These are phyloP conservation scores for Euphorbia tirucalli DNA, from an alignment of 345 rosid species.

Conservation along the genomic window DNA sequence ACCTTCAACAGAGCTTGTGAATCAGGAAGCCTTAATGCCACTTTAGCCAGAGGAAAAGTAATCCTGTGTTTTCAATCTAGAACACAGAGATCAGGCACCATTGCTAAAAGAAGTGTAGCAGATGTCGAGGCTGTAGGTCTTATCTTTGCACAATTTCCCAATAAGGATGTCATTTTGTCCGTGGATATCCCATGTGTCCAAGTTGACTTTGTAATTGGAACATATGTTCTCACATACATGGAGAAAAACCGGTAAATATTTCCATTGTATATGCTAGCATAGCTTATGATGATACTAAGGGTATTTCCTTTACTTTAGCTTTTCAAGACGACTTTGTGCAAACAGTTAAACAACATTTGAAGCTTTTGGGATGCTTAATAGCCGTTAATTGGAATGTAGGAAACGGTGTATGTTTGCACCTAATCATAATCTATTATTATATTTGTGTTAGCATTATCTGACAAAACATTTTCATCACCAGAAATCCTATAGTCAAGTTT, in stretches of 20 bases:
- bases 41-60: slow-evolving; percentile 50
- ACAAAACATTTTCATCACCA: slow-evolving; percentile 27
- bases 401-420: too few relatives aligned
- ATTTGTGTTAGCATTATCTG: too few relatives aligned
- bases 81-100: slow-evolving; percentile 38
- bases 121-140: slow-evolving; percentile 40
- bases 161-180: slow-evolving; percentile 38
- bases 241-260: slow-evolving; percentile 40
- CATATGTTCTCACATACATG: slow-evolving; percentile 45
- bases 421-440: too few relatives aligned
- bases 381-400: too few relatives aligned
- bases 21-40: slow-evolving; percentile 31
- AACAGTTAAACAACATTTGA: too few relatives aligned
- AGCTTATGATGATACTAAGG: too few relatives aligned
- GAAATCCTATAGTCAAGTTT: slow-evolving; percentile 45
- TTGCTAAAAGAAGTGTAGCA: slow-evolving; percentile 37
- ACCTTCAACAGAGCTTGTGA: too few relatives aligned
- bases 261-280: too few relatives aligned
- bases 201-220: slow-evolving; percentile 44
- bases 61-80: slow-evolving; percentile 49
- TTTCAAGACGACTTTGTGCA: too few relatives aligned
- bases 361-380: too few relatives aligned
- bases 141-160: slow-evolving; percentile 44
- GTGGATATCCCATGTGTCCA: slow-evolving; percentile 38
- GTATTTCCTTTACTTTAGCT: too few relatives aligned